phyloP scores from a whole-genome alignment of 306 rosid genomes.

The Inga oerstediana region DNA sequence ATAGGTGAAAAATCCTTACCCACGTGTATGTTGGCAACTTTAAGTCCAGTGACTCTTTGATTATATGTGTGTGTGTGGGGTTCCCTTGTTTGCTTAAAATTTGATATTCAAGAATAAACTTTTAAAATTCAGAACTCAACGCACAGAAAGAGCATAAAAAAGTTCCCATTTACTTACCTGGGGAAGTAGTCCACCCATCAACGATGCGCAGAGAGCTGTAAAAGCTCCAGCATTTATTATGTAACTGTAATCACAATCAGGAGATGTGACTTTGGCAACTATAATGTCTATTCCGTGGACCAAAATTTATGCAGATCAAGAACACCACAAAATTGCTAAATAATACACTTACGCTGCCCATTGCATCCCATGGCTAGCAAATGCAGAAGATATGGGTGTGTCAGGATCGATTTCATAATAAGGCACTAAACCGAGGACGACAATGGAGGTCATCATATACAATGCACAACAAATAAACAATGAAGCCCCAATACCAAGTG shows the following conservation, averaged over 20 bases:
- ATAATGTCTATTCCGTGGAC: background rate
- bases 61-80: background rate
- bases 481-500: slow-evolving; percentile 77
- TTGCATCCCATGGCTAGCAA: slow-evolving; percentile 76
- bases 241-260: slow-evolving; percentile 62
- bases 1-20: background rate
- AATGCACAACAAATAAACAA: slow-evolving; percentile 82
- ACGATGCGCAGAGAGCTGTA: slow-evolving; percentile 82
- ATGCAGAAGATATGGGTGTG: slow-evolving; percentile 91
- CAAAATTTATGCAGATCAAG: slow-evolving; percentile 4
- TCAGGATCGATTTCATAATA: slow-evolving; percentile 87
- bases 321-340: slow-evolving; percentile 5
- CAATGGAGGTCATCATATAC: slow-evolving; percentile 83
- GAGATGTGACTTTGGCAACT: slow-evolving; percentile 6
- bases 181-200: slow-evolving; percentile 92
- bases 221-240: slow-evolving; percentile 83
- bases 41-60: background rate
- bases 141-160: background rate
- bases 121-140: background rate
- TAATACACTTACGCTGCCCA: slow-evolving; percentile 86
- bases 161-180: slow-evolving; percentile 59
- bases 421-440: slow-evolving; percentile 91
- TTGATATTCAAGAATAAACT: background rate
- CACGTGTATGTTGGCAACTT: background rate
- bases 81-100: background rate